Evolutionary conservation across 2,329 filamentous ascomycete species (phyloP), one percentile per base, ranked within the genome.

Genomic region (Tolypocladium paradoxum): DNA sequence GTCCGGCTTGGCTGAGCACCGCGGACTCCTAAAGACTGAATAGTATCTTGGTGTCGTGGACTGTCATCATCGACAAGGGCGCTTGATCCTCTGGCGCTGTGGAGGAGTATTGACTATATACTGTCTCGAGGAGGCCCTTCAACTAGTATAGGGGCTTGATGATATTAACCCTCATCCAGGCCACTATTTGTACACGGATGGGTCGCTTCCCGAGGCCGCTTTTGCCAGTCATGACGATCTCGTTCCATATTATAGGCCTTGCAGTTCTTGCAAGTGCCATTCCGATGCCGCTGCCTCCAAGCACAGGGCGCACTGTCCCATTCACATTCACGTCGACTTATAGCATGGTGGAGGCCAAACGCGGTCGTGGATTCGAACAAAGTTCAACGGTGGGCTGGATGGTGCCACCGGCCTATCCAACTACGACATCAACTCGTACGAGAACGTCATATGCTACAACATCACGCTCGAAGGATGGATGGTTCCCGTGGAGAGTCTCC

Each of bases 391-490:
- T 29, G 74, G 75, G 7, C 64, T 76, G 14, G 59, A 65, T 38
- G 73, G 74, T 35, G 70, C 74, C 38, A 64, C 65, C 36, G 77
- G 77, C 22, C 64, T 72, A 54, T 81, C 74, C 71, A 73, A 75
- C 60, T 76, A 74, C 59, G 77, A 75, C 56, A 73, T 82, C 65
- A 79, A 80, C 68, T 67, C 70, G 31, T 59, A 67, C 24, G 64
- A 70, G 34, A 64, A 74, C 51, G 59, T 68, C 51, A 73, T 74
- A 56, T 74, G 71, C 67, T 73, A 71, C 64, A 74, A 79, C 66
- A 79, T 81, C 64, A 76, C 70, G 37, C 66, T 81, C 47, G 63
- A n/a, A n/a, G n/a, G n/a, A n/a, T n/a, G n/a, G n/a, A 68, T 45
- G 69, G 69, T 55, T 76, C 81, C 61, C 68, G 67, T 24, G 77